Base-by-base conservation (phyloP, 163 green algal species). In the Scenedesmus sp. region DNA sequence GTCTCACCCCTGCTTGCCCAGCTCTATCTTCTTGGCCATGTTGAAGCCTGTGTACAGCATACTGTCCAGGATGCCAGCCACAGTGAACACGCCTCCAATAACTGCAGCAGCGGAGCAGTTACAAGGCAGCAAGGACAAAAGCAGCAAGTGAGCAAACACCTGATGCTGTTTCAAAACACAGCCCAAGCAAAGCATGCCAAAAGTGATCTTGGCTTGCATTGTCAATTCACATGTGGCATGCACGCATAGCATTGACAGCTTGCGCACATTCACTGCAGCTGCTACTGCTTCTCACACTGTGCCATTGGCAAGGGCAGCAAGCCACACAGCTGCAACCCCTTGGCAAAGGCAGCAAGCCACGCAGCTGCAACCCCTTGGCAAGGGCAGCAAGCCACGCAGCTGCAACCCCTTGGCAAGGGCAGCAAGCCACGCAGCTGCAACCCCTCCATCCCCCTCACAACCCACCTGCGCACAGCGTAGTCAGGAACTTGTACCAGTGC, bases 31-130 rank as follows among this genome's bases (percentile, higher is more conserved):
- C 84, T 97, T 97, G 3, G 94, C 83, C 23, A 97, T 85, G 87
- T 97, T 96, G 23, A 95, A 83, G 46, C 88, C 92, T 12, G 93
- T 92, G 95, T 99, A 97, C n/a, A 99, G 86, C 77, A 99, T 91
- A 57, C 94, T 95, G 90, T 99, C 98, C 18, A 99, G 34, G 89
- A 99, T 99, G 83, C 98, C 98, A 15, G 97, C 97, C n/a, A 99
- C 98, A 0, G 98, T 99, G 94, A 99, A 99, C 10, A 99, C 97
- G 54, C 98, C 98, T 18, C 98, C 98, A 13, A 99, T 96, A 86
- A 99, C 99, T 52, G 98, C 97, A 92, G 70, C 23, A 52, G 70
- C 70, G 52, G 62, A 46, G 62, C 3, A 79, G 3, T 4, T 15
- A 16, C 55, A 79, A 52, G 5, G 7, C 70, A 79, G 70, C 23